These are phyloP conservation scores for Acanthamoeba triangularis DNA, from an alignment of 208 protist species.

Conservation along the genomic window DNA sequence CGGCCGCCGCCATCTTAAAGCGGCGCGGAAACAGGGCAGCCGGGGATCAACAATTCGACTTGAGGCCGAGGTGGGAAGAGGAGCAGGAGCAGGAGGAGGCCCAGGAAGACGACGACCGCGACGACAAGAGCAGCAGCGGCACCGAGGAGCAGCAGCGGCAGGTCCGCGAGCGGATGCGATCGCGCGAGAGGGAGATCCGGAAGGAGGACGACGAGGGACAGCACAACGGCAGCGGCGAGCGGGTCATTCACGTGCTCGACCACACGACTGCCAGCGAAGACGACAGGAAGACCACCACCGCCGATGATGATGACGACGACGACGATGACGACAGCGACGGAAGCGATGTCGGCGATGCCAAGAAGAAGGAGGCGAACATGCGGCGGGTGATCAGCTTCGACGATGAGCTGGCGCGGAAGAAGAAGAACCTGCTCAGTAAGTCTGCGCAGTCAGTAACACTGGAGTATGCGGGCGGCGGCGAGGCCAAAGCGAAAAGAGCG, in stretches of 20 bases:
- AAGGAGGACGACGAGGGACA: not conserved
- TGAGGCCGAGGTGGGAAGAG: conserved; percentile 7
- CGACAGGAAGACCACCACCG: not conserved
- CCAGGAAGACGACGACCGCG: not conserved
- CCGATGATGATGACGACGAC: not conserved
- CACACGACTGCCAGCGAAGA: not conserved
- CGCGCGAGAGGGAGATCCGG: not conserved
- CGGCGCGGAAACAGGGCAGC: not conserved
- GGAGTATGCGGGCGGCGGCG: not conserved
- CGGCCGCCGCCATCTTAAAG: not conserved
- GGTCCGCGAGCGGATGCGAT: not conserved
- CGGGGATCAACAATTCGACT: not conserved
- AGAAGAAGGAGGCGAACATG: not conserved
- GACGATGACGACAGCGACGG: not conserved
- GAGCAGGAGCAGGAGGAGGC: not conserved
- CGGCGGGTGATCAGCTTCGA: conserved; percentile 26
- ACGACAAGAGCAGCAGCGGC: not conserved
- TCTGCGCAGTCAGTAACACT: not conserved
- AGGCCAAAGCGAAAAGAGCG: not conserved
- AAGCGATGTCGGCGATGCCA: not conserved
- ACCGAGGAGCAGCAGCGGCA: not conserved
- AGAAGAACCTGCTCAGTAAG: not conserved
- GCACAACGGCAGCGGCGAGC: not conserved
- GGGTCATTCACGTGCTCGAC: not conserved
- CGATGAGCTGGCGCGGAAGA: not conserved